Evolutionary conservation across 208 protist genomes (phyloP).

Genomic region (Trypanosoma rangeli): DNA sequence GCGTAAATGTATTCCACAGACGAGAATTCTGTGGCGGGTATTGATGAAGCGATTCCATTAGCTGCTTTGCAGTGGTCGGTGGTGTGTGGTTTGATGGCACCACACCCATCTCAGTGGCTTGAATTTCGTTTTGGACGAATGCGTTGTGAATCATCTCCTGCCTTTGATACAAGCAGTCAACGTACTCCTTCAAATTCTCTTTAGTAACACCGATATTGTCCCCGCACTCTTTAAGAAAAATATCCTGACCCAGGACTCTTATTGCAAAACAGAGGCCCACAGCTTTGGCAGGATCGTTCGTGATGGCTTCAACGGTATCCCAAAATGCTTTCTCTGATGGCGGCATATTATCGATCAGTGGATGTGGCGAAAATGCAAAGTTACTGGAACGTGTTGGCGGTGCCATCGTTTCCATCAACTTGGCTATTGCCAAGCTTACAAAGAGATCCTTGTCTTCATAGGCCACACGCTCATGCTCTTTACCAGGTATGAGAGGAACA

Average conservation of each 20-base stretch:
- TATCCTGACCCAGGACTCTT: conserved; percentile 1
- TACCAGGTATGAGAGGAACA: conserved; percentile 18
- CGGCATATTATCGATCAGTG: not conserved
- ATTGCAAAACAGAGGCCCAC: conserved; percentile 8
- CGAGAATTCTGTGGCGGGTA: conserved; percentile 17
- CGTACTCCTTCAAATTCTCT: conserved; percentile 22
- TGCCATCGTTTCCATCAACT: conserved; percentile 11
- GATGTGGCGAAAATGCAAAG: not conserved
- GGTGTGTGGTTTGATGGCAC: not conserved
- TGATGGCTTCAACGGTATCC: conserved; percentile 15
- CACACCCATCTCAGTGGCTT: not conserved
- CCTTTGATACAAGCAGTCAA: conserved; percentile 10
- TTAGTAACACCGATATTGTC: conserved; percentile 6
- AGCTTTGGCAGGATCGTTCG: not conserved
- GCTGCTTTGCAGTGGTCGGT: not conserved
- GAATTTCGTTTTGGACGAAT: conserved; percentile 21
- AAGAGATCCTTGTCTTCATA: conserved; percentile 26
- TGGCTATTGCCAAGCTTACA: conserved; percentile 10
- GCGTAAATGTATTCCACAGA: conserved; percentile 27
- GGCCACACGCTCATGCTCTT: conserved; percentile 10
- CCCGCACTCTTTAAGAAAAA: conserved; percentile 20
- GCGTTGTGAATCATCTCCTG: conserved; percentile 22
- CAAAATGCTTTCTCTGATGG: conserved; percentile 13
- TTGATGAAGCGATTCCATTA: not conserved
- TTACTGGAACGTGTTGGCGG: not conserved